phyloP scores from a whole-genome alignment of 768 basidiomycete genomes.

The Hebeloma cylindrosporum region DNA sequence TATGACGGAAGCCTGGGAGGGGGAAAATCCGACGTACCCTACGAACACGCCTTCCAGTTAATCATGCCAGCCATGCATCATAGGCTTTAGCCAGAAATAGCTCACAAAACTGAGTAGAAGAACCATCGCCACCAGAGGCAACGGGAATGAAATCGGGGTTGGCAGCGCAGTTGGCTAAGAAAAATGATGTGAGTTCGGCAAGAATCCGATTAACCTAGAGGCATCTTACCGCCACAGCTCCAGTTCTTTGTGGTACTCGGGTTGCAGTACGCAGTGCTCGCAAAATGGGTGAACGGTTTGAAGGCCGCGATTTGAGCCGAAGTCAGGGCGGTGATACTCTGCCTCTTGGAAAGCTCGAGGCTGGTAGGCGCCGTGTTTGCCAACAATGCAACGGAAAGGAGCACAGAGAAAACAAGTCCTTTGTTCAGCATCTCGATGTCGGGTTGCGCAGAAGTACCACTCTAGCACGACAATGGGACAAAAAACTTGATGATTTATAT shows the following conservation, averaged over 20 bases:
- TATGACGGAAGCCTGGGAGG: slow-evolving; percentile 35
- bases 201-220: too few species aligned
- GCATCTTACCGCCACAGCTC: slow-evolving; percentile 47
- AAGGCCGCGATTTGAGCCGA: slow-evolving; percentile 42
- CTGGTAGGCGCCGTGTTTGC: slow-evolving; percentile 10
- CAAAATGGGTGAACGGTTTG: slow-evolving; percentile 48
- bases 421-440: slow-evolving; percentile 7
- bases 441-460: not conserved
- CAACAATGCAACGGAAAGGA: slow-evolving; percentile 6
- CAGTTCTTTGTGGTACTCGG: slow-evolving; percentile 42
- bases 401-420: slow-evolving; percentile 11
- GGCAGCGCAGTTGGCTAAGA: slow-evolving; percentile 38
- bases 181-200: not conserved
- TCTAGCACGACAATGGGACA: too few species aligned
- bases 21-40: slow-evolving; percentile 33
- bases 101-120: slow-evolving; percentile 39
- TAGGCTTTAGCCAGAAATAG: not conserved
- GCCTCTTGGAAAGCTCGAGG: slow-evolving; percentile 14
- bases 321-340: slow-evolving; percentile 31
- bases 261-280: slow-evolving; percentile 51
- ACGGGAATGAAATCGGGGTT: slow-evolving; percentile 42
- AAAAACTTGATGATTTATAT: too few species aligned
- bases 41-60: not conserved
- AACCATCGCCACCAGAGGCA: slow-evolving; percentile 45
- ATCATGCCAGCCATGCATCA: slow-evolving; percentile 1